Base-by-base conservation (phyloP, 2,329 filamentous ascomycete genomes). In the Fusarium buxicola region DNA sequence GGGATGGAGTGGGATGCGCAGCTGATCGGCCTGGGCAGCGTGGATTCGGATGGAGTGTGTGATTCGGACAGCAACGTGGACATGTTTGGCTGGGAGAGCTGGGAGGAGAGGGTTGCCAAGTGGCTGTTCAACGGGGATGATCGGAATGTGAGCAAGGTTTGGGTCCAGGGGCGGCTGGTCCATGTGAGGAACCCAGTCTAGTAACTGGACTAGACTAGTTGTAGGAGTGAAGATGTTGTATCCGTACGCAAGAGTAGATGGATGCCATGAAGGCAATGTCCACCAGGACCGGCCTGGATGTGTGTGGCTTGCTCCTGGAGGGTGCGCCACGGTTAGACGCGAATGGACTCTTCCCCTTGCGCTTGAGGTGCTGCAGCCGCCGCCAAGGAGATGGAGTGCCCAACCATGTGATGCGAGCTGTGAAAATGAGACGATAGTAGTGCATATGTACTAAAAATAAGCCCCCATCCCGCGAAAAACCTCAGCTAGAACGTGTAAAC, bases 121-220 rank as follows among this genome's bases (percentile, higher is more conserved):
- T 99, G 95, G 95, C 81, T 98, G 60, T 99, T 91, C 78, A 91
- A 87, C 65, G 95, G 95, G 0, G 94, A 98, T 80, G 95, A 98
- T 77, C 83, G 94, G 67, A 98, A 98, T 75, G 94, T 93, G 3
- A 84, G 84, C 69, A 88, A 84, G 67, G 95, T 99, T 6, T 99
- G 94, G 94, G 93, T 98, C 2, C 88, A 84, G 73, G 95, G 95
- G 3, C 80, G 87, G 63, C 76, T 96, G 75, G 95, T 97, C 43
- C 92, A 97, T 62, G 39, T 43, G 36, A 57, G 52, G 34, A n/a
- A n/a, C n/a, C n/a, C n/a, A n/a, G n/a, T n/a, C n/a, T n/a, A n/a
- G n/a, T n/a, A n/a, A n/a, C n/a, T n/a, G n/a, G n/a, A n/a, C n/a
- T n/a, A n/a, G n/a, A n/a, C n/a, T n/a, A n/a, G n/a, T n/a, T n/a